A percentile compares a stretch with the other conserved stretches of the same genome.
phyloP scores from a whole-genome alignment of 371 early-diverging fungal genomes.

The Sporodiniella umbellata region DNA sequence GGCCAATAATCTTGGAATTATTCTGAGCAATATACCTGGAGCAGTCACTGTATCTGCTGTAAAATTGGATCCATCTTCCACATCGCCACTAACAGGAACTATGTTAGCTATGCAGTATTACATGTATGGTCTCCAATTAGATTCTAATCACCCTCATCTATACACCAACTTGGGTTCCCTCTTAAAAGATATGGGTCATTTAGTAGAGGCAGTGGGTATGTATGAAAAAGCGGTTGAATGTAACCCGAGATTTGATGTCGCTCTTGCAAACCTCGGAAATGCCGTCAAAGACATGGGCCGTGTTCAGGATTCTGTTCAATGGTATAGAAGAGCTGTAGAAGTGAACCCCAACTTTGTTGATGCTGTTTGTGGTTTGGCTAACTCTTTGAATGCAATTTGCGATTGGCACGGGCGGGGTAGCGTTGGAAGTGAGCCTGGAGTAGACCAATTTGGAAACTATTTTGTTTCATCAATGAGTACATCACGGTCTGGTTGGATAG shows the following conservation, averaged over 20 bases:
- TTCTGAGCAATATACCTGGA: conserved; percentile 68
- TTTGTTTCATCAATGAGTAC: conserved; percentile 18
- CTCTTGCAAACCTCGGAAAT: conserved; percentile 88
- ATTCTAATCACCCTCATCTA: conserved; percentile 83
- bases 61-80: conserved; percentile 25
- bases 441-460: conserved; percentile 36
- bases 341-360: conserved; percentile 90
- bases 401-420: conserved; percentile 85
- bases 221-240: conserved; percentile 86
- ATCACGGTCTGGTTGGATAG: conserved; percentile 69
- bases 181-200: conserved; percentile 84
- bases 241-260: conserved; percentile 87
- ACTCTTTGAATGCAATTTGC: conserved; percentile 83
- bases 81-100: conserved; percentile 49
- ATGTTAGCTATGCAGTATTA: conserved; percentile 81
- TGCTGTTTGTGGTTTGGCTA: conserved; percentile 88
- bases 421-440: conserved; percentile 41
- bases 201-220: conserved; percentile 81
- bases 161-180: conserved; percentile 89
- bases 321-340: conserved; percentile 82
- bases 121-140: conserved; percentile 80
- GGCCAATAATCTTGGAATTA: conserved; percentile 87
- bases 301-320: conserved; percentile 84
- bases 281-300: conserved; percentile 87
- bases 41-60: conserved; percentile 54